Percentiles rank a stretch among this genome's conserved stretches.
phyloP scores from a whole-genome alignment of 208 protist genomes.

The Trypanosoma theileri region DNA sequence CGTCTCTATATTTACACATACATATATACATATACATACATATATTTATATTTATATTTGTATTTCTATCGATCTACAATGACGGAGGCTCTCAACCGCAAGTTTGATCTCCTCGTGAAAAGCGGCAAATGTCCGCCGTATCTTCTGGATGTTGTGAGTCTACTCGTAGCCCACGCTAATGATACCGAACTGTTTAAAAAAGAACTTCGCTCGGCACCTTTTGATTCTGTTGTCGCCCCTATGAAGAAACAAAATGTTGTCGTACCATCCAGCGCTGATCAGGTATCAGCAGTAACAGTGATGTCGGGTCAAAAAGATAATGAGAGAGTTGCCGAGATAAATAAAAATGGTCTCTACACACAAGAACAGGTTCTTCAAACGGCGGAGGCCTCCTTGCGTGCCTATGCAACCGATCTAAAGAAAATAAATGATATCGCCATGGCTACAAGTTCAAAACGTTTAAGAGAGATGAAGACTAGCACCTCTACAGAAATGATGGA shows the following conservation, averaged over 20 bases:
- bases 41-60: no score
- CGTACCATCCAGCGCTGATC: constrained; percentile 9
- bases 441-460: constrained; percentile 58
- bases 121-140: constrained; percentile 63
- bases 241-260: background rate
- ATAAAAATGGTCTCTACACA: background rate
- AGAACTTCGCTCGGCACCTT: constrained; percentile 43
- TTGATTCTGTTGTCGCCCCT: constrained; percentile 9
- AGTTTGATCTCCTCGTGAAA: constrained; percentile 64
- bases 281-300: constrained; percentile 31
- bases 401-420: constrained; percentile 61
- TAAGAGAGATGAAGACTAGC: constrained; percentile 44
- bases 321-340: background rate
- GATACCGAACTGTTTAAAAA: constrained; percentile 77
- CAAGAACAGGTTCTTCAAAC: constrained; percentile 50
- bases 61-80: constrained; percentile 29
- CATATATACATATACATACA: no score
- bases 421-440: constrained; percentile 61
- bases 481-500: constrained; percentile 47
- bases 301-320: background rate
- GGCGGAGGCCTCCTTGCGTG: constrained; percentile 58
- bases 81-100: constrained; percentile 56
- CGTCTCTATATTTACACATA: no score
- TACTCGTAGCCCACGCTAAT: constrained; percentile 79
- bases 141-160: constrained; percentile 67